Base-by-base conservation (phyloP, 441 rosid genomes). In the Hura crepitans region DNA sequence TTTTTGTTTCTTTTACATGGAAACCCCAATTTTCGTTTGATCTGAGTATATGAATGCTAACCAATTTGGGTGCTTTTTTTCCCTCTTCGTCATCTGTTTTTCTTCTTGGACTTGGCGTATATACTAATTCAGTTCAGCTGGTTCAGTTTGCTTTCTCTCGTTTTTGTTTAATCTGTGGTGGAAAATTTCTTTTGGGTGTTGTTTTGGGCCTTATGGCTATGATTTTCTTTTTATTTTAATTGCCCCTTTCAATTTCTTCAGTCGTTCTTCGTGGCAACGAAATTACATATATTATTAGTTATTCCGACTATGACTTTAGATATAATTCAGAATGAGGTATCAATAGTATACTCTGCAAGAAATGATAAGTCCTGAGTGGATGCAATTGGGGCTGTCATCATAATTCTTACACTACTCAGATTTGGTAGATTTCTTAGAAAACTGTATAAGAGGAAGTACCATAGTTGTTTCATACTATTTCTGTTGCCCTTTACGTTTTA, bases 21-120 rank as follows among this genome's bases (percentile, higher is more conserved):
- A 47, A 68, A 31, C 25, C 64, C 72, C 17, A 62, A 45, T 61
- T 74, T 43, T 61, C 62, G 59, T 60, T 60, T 73, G 62, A 57
- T 57, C 39, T 31, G 33, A n/a, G 63, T 39, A 15, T 30, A 14
- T 58, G 4, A 27, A 12, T 30, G 63, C 25, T 57, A 35, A 35
- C 31, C 46, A 51, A 42, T 66, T 49, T 68, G 45, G 63, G 4
- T 43, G 14, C 14, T 13, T 60, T 1, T 43, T 49, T 51, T 50
- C 22, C 35, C 11, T 25, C 35, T 66, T 5, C 10, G 14, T 23
- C 1, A 23, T 55, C n/a, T n/a, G n/a, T 39, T 12, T 18, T 31
- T 45, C 35, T 13, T 31, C 43, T 67, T 37, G 14, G 0, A 2
- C 14, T 20, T 56, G 25, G 47, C 13, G 30, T 63, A 22, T 68